Percentiles rank a stretch among this genome's conserved stretches.
These are phyloP conservation scores for Diaporthe vexans DNA, from an alignment of 2,329 filamentous ascomycete genomes.

Conservation along the genomic window DNA sequence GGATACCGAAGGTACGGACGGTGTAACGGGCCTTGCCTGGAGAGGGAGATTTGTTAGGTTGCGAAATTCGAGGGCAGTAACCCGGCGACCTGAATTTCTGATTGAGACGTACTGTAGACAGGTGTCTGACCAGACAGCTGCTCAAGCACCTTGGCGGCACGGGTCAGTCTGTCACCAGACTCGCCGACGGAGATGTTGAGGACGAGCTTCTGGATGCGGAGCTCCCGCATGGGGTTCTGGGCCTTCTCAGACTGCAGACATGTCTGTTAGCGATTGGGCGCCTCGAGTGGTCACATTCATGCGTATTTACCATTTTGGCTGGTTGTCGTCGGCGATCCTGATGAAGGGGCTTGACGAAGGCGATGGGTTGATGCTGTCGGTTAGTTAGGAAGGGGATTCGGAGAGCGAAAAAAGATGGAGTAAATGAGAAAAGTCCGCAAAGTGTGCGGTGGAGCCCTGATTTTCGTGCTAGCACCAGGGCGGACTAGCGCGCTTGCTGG, in stretches of 20 bases:
- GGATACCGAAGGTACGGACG: constrained; percentile 99
- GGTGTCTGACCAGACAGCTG: constrained; percentile 99
- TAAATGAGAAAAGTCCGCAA: constrained; percentile 36
- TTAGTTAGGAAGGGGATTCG: no score
- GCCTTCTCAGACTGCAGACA: constrained; percentile 81
- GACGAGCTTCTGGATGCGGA: constrained; percentile 99
- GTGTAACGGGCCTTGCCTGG: constrained; percentile 99
- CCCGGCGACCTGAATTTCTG: neutral
- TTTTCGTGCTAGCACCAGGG: constrained; percentile 41
- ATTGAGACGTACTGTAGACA: constrained; percentile 86
- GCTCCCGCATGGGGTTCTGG: constrained; percentile 99
- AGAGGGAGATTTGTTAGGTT: constrained; percentile 23
- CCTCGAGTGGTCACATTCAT: neutral
- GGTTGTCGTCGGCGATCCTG: constrained; percentile 42
- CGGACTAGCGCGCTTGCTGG: constrained; percentile 40
- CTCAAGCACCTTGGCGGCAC: constrained; percentile 99
- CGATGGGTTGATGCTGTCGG: constrained; percentile 37
- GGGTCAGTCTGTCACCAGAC: constrained; percentile 99
- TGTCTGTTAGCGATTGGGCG: constrained; percentile 47
- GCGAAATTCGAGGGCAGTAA: neutral
- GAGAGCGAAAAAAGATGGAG: constrained; percentile 34
- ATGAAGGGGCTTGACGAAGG: constrained; percentile 40
- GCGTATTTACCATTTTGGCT: constrained; percentile 55
- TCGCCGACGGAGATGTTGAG: constrained; percentile 99
- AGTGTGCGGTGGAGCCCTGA: constrained; percentile 41